phyloP scores from a whole-genome alignment of 441 rosid species.

The Erysimum pusillum region DNA sequence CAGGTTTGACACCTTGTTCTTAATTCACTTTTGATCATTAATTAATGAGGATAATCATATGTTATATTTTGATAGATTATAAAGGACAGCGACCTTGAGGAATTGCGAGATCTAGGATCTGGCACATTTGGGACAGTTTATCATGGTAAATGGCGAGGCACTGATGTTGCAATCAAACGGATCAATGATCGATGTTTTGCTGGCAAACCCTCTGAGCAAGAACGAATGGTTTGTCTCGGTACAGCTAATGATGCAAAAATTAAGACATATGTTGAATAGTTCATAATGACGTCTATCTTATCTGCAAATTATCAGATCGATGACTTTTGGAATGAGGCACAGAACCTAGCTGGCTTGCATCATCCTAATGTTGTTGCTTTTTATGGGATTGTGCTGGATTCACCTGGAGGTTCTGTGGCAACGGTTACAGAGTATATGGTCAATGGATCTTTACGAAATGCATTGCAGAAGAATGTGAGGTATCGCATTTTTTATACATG shows the following conservation, averaged over 20 bases:
- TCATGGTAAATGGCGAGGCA: slow-evolving; percentile 24
- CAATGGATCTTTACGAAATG: slow-evolving; percentile 12
- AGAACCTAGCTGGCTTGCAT: slow-evolving; percentile 21
- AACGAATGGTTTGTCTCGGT: slow-evolving; percentile 16
- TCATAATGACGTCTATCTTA: neutral
- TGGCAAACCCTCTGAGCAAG: slow-evolving; percentile 18
- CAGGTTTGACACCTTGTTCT: neutral
- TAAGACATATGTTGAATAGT: slow-evolving; percentile 11
- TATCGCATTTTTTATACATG: neutral
- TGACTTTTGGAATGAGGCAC: slow-evolving; percentile 21
- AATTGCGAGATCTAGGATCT: slow-evolving; percentile 8
- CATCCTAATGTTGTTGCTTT: slow-evolving; percentile 27
- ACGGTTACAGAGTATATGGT: slow-evolving; percentile 16
- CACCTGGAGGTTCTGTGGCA: slow-evolving; percentile 26
- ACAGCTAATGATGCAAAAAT: neutral
- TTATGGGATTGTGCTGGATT: slow-evolving; percentile 17
- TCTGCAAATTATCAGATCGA: neutral
- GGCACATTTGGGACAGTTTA: slow-evolving; percentile 24
- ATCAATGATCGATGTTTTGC: slow-evolving; percentile 23
- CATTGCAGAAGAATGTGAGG: slow-evolving; percentile 12
- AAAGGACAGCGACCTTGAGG: neutral
- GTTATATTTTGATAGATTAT: slow-evolving; percentile 4
- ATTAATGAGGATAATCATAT: neutral
- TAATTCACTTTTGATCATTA: neutral
- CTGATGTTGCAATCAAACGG: slow-evolving; percentile 22